phyloP scores from a whole-genome alignment of 2,329 filamentous ascomycete genomes.

The Dothideomycetes sp. region DNA sequence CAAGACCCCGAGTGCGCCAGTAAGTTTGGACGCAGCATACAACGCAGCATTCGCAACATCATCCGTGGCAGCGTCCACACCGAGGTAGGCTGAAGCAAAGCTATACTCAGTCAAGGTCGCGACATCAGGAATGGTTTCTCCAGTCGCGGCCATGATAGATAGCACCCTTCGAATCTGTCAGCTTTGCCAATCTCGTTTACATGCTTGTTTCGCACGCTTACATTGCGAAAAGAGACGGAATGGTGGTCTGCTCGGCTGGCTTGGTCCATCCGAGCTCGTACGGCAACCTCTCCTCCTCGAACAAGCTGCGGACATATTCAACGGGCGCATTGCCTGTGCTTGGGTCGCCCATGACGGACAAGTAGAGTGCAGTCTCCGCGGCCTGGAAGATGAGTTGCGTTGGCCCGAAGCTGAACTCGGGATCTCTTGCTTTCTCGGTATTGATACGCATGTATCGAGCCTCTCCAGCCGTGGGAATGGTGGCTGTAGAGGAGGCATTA shows the following conservation, averaged over 20 bases:
- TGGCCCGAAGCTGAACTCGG: slow-evolving; percentile 22
- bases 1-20: too few species aligned
- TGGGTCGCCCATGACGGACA: slow-evolving; percentile 24
- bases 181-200: too few species aligned
- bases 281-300: slow-evolving; percentile 26
- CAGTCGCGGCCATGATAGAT: slow-evolving; percentile 1
- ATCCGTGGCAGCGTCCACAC: slow-evolving; percentile 1
- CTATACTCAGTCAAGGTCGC: slow-evolving; percentile 2
- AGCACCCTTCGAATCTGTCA: too few species aligned
- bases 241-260: slow-evolving; percentile 1
- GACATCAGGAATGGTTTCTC: slow-evolving; percentile 2
- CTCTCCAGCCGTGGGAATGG: slow-evolving; percentile 17
- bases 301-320: slow-evolving; percentile 23
- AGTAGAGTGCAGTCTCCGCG: slow-evolving; percentile 27
- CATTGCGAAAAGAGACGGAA: slow-evolving; percentile 4
- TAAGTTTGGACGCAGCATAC: slow-evolving; percentile 1
- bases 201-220: too few species aligned
- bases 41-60: slow-evolving; percentile 2
- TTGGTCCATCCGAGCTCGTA: slow-evolving; percentile 24
- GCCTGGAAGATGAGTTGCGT: slow-evolving; percentile 23
- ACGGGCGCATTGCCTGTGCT: slow-evolving; percentile 21
- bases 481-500: slow-evolving; percentile 15
- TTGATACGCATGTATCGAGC: slow-evolving; percentile 21
- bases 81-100: slow-evolving; percentile 1
- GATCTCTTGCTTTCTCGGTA: slow-evolving; percentile 17